These are phyloP conservation scores for Saccharomycopsis vini DNA, from an alignment of 805 yeast genomes.

Conservation along the genomic window DNA sequence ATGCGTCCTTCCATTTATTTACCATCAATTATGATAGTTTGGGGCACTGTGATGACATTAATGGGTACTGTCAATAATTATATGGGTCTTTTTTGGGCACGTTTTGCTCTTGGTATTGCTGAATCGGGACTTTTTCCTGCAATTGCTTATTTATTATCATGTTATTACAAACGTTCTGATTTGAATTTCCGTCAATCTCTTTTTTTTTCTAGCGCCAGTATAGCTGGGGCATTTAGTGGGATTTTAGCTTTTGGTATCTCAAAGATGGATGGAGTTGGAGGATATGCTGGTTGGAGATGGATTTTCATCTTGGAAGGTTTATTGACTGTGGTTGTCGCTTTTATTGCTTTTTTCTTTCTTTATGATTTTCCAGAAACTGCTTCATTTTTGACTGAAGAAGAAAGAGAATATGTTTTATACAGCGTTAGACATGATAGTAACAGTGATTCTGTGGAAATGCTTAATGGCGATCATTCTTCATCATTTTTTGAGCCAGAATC, in stretches of 20 bases:
- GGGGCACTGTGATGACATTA: slow-evolving; percentile 44
- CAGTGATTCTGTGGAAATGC: slow-evolving; percentile 8
- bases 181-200: slow-evolving; percentile 31
- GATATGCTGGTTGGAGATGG: slow-evolving; percentile 36
- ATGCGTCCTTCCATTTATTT: slow-evolving; percentile 39
- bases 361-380: slow-evolving; percentile 38
- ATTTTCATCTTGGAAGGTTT: slow-evolving; percentile 36
- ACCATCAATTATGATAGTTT: slow-evolving; percentile 37
- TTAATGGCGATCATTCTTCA: slow-evolving; percentile 11
- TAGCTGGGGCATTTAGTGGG: slow-evolving; percentile 34
- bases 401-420: slow-evolving; percentile 22
- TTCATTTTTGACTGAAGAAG: slow-evolving; percentile 34
- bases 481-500: slow-evolving; percentile 16
- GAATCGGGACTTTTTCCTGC: slow-evolving; percentile 38
- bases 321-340: slow-evolving; percentile 36
- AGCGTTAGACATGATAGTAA: slow-evolving; percentile 15
- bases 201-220: slow-evolving; percentile 31
- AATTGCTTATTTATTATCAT: slow-evolving; percentile 30
- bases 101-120: slow-evolving; percentile 37
- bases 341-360: slow-evolving; percentile 26
- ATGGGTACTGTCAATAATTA: slow-evolving; percentile 38
- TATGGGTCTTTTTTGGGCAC: slow-evolving; percentile 34
- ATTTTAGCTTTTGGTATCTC: slow-evolving; percentile 33
- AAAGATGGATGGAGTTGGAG: slow-evolving; percentile 27
- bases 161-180: slow-evolving; percentile 32